A percentile compares a stretch with the other conserved stretches of the same genome.
Conservation (phyloP, 345 rosid genomes). For the Aethionema arabicum region DNA sequence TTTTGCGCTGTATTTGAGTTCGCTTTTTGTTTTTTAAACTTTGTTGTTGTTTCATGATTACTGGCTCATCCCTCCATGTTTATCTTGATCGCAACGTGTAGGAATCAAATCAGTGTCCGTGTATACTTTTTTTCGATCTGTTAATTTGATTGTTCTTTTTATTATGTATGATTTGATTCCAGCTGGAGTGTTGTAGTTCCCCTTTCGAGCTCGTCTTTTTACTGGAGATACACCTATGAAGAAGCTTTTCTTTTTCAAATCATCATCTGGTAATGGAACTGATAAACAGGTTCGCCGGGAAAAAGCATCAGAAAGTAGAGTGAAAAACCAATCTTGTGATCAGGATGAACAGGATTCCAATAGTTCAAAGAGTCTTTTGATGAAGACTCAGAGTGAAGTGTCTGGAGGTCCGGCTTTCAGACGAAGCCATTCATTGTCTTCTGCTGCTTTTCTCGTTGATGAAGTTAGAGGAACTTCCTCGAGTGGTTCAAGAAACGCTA, state of each 20-base stretch:
- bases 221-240: constrained; percentile 51
- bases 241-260: constrained; percentile 85
- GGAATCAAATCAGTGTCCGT: not conserved
- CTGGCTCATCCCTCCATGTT: constrained; percentile 25
- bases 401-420: constrained; percentile 56
- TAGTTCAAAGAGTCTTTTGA: constrained; percentile 39
- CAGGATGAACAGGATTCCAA: constrained; percentile 33
- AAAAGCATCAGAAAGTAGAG: constrained; percentile 39
- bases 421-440: constrained; percentile 75
- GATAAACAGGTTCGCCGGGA: constrained; percentile 52
- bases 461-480: constrained; percentile 40
- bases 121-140: not conserved
- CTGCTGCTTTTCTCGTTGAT: constrained; percentile 59
- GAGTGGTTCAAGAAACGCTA: constrained; percentile 40
- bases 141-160: constrained; percentile 6
- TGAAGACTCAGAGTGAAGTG: constrained; percentile 53
- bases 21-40: constrained; percentile 3
- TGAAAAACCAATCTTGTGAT: constrained; percentile 64
- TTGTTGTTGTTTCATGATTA: constrained; percentile 29
- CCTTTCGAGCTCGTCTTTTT: constrained; percentile 8
- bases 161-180: constrained; percentile 20
- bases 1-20: constrained; percentile 16
- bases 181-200: constrained; percentile 37
- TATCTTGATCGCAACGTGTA: not conserved
- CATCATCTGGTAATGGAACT: constrained; percentile 43